These are phyloP conservation scores for Colletotrichum lentis DNA, from an alignment of 2,329 filamentous ascomycete species.

Conservation along the genomic window DNA sequence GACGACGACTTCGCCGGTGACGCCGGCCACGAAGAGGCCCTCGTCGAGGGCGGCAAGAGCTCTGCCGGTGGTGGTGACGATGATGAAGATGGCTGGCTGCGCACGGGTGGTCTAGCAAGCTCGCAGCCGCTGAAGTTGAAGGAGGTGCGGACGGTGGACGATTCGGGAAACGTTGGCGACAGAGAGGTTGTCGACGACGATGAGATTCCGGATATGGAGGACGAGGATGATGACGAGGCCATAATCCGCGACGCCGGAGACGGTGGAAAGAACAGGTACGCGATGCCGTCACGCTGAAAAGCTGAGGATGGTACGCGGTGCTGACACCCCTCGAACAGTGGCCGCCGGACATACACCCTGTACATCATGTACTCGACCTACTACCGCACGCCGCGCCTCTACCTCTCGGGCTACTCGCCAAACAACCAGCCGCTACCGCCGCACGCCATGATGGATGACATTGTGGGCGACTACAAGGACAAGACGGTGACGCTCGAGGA, in stretches of 20 bases:
- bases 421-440: slow-evolving; percentile 83
- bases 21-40: slow-evolving; percentile 83
- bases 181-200: slow-evolving; percentile 75
- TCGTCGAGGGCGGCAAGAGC: slow-evolving; percentile 69
- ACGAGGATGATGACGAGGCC: slow-evolving; percentile 95
- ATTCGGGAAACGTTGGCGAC: slow-evolving; percentile 85
- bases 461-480: slow-evolving; percentile 95
- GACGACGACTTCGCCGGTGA: slow-evolving; percentile 93
- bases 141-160: slow-evolving; percentile 88
- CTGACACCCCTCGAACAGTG: slow-evolving; percentile 57
- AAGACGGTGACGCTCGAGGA: slow-evolving; percentile 98
- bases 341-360: slow-evolving; percentile 91
- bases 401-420: slow-evolving; percentile 87
- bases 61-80: slow-evolving; percentile 55
- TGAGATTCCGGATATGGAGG: slow-evolving; percentile 98
- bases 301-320: slow-evolving; percentile 1
- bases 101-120: slow-evolving; percentile 81
- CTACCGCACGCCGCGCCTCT: slow-evolving; percentile 94
- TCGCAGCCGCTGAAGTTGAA: slow-evolving; percentile 78
- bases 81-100: slow-evolving; percentile 89
- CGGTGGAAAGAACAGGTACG: slow-evolving; percentile 57
- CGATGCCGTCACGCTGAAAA: slow-evolving; percentile 20
- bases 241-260: slow-evolving; percentile 81
- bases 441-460: slow-evolving; percentile 93
- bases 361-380: slow-evolving; percentile 99